phyloP scores from a whole-genome alignment of 2,329 filamentous ascomycete species.

The Tolypocladium album region DNA sequence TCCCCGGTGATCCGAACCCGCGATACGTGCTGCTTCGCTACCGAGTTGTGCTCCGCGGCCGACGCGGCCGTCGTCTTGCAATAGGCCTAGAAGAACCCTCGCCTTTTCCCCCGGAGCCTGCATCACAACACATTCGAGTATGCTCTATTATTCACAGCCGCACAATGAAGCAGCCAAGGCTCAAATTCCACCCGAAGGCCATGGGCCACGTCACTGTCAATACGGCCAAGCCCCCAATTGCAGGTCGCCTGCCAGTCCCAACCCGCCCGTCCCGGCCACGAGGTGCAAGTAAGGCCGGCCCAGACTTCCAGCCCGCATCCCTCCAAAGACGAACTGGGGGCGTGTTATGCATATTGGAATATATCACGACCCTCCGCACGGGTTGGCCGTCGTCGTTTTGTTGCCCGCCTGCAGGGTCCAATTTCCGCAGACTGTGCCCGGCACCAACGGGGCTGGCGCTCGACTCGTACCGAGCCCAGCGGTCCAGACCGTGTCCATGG shows the following conservation, averaged over 20 bases:
- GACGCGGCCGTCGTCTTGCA: not conserved
- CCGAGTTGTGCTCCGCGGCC: no score
- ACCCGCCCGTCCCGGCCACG: not conserved
- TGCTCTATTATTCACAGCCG: not conserved
- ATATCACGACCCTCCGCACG: not conserved
- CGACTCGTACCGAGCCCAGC: not conserved
- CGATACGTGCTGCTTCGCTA: no score
- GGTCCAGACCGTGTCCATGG: not conserved
- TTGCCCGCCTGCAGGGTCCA: not conserved
- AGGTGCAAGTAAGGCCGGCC: not conserved
- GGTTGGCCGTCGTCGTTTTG: not conserved
- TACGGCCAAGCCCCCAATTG: not conserved
- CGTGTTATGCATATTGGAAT: slow-evolving; percentile 1
- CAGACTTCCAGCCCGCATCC: not conserved
- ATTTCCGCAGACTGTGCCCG: not conserved
- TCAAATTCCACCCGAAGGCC: not conserved
- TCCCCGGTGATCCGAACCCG: no score
- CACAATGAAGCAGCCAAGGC: not conserved
- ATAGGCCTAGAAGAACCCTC: not conserved
- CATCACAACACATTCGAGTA: not conserved
- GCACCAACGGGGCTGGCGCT: not conserved
- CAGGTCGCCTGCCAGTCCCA: not conserved
- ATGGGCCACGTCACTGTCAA: not conserved
- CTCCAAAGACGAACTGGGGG: not conserved
- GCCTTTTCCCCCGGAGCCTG: not conserved